A percentile compares a stretch with the other conserved stretches of the same genome.
phyloP scores from a whole-genome alignment of 306 rosid genomes.

The Pueraria montana region DNA sequence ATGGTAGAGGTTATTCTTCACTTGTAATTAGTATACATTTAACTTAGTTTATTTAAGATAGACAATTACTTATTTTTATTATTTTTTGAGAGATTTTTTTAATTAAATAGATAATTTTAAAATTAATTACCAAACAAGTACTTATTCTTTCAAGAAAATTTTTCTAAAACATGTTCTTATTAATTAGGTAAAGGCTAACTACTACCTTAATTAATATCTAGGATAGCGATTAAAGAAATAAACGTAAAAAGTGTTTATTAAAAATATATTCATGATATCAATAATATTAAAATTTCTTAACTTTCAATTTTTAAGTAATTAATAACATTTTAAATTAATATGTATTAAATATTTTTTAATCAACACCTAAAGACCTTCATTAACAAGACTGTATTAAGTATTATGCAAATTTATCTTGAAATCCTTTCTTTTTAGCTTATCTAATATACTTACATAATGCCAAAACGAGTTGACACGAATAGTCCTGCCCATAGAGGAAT shows the following conservation, averaged over 20 bases:
- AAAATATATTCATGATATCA: too few relatives aligned
- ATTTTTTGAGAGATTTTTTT: too few relatives aligned
- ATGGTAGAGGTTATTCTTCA: not conserved
- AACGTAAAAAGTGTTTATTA: not conserved
- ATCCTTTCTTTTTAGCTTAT: not conserved
- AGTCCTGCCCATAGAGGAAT: not conserved
- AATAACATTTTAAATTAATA: not conserved
- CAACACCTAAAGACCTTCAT: not conserved
- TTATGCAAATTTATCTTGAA: not conserved
- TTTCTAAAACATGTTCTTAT: too few relatives aligned
- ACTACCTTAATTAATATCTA: not conserved
- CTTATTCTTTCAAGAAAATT: too few relatives aligned
- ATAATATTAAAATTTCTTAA: too few relatives aligned
- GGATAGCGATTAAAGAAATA: not conserved
- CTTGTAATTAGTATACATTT: not conserved
- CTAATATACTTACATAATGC: not conserved
- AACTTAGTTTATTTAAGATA: not conserved
- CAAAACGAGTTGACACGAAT: not conserved
- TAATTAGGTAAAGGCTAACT: not conserved
- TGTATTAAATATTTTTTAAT: not conserved
- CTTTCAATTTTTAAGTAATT: not conserved
- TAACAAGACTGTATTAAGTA: not conserved
- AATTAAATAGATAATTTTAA: too few relatives aligned
- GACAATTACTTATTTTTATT: not conserved
- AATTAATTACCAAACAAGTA: too few relatives aligned